Base-by-base conservation (phyloP, 768 basidiomycete genomes). In the Macrolepiota fuliginosa region DNA sequence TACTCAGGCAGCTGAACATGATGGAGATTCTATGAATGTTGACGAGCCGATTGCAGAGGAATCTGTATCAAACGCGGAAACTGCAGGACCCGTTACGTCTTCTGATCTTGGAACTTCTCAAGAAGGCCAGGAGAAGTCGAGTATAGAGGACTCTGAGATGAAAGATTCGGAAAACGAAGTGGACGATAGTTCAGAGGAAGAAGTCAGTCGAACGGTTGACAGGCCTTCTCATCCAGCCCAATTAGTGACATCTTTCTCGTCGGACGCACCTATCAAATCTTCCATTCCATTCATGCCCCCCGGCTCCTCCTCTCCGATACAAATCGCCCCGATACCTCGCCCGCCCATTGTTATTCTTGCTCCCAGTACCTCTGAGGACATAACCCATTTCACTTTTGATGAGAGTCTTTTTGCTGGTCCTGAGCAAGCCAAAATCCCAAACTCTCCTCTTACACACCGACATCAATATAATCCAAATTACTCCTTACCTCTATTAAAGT, bases 401-500 rank as follows among this genome's bases (percentile, higher is more conserved):
- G 58, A 62, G 29, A 53, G 49, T 35, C 64, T 63, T 56, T 52
- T 67, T 27, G 62, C 64, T n/a, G 17, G 60, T 39, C 60, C 61
- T 35, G 66, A 65, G 49, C 57, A 61, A 11, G 36, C 62, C 1
- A 61, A 64, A 56, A 15, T 58, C 1, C 40, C 68, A 5, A 60
- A 60, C 10, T 56, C 68, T 17, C 66, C 62, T 29, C 62, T 55
- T 6, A 73, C 71, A 62, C 74, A 72, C 37, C 73, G 72, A 53
- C 71, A 72, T 46, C 77, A 80, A 45, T 81, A 79, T 61, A 76
- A 77, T 62, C 77, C 77, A 27, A 65, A 73, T 1, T 89, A 87
- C 64, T 74, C 79, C 12, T 74, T 89, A 0, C 89, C 89, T 5
- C 78, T 81, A 22, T 73, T 85, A 46, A 83, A 79, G 62, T 70